Evolutionary conservation across 768 basidiomycete genomes (phyloP), one percentile per base, ranked within the genome.

Genomic region (Boletus rubescentipes): DNA sequence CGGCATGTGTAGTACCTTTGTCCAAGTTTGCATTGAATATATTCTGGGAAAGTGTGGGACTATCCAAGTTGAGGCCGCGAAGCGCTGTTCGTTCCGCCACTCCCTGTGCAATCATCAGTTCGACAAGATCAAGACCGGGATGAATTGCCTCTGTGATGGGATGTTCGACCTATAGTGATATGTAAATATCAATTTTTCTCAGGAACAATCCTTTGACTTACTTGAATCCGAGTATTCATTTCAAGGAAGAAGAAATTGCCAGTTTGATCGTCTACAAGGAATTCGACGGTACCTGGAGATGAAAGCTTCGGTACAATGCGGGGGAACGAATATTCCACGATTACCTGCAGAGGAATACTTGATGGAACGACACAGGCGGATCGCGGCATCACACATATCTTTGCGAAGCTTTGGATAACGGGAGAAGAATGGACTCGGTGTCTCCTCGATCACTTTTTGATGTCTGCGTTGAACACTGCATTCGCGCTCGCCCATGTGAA

Each of bases 371-470:
- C 79, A 80, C 3, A 88, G 58, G 3, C 67, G 63, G 4, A 83
- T 70, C 0, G 86, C 84, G 9, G 81, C 82, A n/a, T 71, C 64
- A 48, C 77, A 83, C 72, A 86, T 78, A 20, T 66, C 69, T 31
- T 73, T 67, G 39, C 77, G 67, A 23, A 82, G 65, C 16, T 72
- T 82, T 30, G 77, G 74, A 64, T 76, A 71, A 3, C 60, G 49
- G 1, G 65, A 48, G 37, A 83, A 72, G 61, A 85, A 86, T 1
- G 86, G 83, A 58, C 83, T 84, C 0, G 84, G 83, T 4, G 80
- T 77, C 60, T 89, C 87, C 58, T 89, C 87, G 21, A 89, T 79
- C 3, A 89, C 77, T 63, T 89, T 89, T 65, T 89, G 87, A 58
- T 87, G 83, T 30, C 86, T 70, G 30, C 87, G 73, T 61, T 89